Evolutionary conservation across 495 filamentous ascomycete genomes (phyloP).

Genomic region (Cenococcum geophilum): DNA sequence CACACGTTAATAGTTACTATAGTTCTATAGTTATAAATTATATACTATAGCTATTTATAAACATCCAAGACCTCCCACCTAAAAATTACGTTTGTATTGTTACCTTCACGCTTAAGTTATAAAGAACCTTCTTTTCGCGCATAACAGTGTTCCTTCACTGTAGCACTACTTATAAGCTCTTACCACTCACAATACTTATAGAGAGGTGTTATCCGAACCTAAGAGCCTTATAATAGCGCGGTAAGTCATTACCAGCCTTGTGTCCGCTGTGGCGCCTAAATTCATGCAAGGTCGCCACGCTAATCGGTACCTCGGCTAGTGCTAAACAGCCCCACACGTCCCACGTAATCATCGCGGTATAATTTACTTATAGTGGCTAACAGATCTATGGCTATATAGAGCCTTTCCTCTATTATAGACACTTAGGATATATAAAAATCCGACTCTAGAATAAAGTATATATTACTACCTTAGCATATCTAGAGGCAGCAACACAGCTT

Average conservation of each 20-base stretch:
- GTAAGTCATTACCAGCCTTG: not conserved
- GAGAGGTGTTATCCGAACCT: conserved; percentile 12
- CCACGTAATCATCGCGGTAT: not conserved
- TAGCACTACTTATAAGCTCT: conserved; percentile 10
- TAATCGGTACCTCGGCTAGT: not conserved
- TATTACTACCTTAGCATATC: not conserved
- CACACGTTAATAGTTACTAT: conserved; percentile 12
- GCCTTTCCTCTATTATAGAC: not conserved
- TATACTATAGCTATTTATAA: conserved; percentile 24
- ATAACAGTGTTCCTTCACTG: conserved; percentile 15
- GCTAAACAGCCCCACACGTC: not conserved
- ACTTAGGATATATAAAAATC: not conserved
- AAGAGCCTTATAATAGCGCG: conserved; percentile 4
- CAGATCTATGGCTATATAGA: not conserved
- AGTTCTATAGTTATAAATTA: conserved; percentile 16
- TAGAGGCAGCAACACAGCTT: not conserved
- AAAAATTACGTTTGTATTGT: conserved; percentile 23
- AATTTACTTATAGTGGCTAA: conserved; percentile 1
- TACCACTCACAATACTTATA: conserved; percentile 6
- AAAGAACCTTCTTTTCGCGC: conserved; percentile 11
- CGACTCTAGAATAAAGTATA: not conserved
- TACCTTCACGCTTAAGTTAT: conserved; percentile 18
- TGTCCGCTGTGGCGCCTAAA: not conserved
- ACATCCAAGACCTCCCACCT: conserved; percentile 12
- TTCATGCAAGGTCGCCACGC: not conserved